Conservation (phyloP, 2,329 filamentous ascomycete species). For the Neofusicoccum kwambonambiense region DNA sequence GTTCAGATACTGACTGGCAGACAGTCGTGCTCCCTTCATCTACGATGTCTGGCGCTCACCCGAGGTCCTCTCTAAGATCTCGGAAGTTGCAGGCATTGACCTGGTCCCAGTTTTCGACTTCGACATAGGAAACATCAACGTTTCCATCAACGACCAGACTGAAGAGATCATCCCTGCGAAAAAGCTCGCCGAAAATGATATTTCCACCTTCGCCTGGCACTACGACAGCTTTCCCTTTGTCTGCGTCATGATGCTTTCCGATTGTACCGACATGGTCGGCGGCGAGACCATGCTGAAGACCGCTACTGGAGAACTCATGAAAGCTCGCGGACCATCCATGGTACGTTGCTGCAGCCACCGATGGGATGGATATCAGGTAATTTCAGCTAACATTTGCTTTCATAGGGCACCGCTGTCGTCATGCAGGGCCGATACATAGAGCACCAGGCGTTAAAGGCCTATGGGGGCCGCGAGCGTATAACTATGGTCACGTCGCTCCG, state of each 20-base stretch:
- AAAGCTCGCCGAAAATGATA: background rate
- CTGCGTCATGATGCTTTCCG: constrained; percentile 53
- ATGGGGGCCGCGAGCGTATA: constrained; percentile 45
- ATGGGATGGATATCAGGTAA: no score
- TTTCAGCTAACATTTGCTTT: background rate
- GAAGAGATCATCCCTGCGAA: background rate
- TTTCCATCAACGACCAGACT: constrained; percentile 14
- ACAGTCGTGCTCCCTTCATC: constrained; percentile 20
- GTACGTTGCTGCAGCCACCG: constrained; percentile 26
- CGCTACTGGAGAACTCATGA: constrained; percentile 46
- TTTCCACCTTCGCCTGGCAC: constrained; percentile 43
- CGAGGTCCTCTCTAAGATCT: constrained; percentile 49
- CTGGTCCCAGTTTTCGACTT: constrained; percentile 55
- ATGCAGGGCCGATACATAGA: constrained; percentile 49
- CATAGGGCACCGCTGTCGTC: constrained; percentile 36
- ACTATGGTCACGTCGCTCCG: constrained; percentile 50
- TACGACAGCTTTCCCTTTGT: constrained; percentile 53
- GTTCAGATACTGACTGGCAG: background rate
- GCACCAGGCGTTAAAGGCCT: constrained; percentile 44
- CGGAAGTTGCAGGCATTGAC: constrained; percentile 55
- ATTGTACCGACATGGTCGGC: constrained; percentile 49
- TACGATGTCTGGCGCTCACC: constrained; percentile 43
- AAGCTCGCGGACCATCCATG: constrained; percentile 46
- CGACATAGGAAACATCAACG: constrained; percentile 58
- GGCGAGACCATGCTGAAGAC: constrained; percentile 63